phyloP scores from a whole-genome alignment of 2,329 filamentous ascomycete genomes.

The Fusarium falciforme region DNA sequence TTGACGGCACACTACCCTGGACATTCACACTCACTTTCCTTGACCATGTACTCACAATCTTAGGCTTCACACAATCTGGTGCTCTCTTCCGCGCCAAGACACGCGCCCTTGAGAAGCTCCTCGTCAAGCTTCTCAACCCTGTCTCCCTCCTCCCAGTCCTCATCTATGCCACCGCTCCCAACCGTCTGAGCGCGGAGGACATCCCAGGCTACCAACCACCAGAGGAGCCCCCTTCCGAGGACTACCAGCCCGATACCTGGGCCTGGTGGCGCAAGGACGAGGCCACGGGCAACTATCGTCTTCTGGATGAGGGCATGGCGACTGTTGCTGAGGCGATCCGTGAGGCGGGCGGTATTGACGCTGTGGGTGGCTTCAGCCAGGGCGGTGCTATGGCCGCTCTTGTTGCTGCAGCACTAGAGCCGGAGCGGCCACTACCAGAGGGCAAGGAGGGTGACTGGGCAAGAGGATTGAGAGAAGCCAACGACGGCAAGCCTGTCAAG shows the following conservation, averaged over 20 bases:
- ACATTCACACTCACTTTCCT: neutral
- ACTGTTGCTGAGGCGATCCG: slow-evolving; percentile 71
- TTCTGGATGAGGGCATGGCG: slow-evolving; percentile 75
- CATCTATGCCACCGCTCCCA: slow-evolving; percentile 77
- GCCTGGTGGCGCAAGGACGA: slow-evolving; percentile 85
- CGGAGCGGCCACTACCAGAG: slow-evolving; percentile 42
- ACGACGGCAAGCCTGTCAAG: slow-evolving; percentile 62
- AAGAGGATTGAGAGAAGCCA: slow-evolving; percentile 59
- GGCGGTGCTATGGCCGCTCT: slow-evolving; percentile 79
- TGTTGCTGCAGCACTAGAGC: slow-evolving; percentile 78
- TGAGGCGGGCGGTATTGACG: slow-evolving; percentile 77
- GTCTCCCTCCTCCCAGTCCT: slow-evolving; percentile 65
- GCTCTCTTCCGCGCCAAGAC: slow-evolving; percentile 88
- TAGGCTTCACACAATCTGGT: slow-evolving; percentile 91
- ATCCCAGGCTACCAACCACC: slow-evolving; percentile 74
- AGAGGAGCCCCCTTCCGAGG: slow-evolving; percentile 55
- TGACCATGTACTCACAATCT: slow-evolving; percentile 21
- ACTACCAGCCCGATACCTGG: slow-evolving; percentile 74
- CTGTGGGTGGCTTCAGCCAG: slow-evolving; percentile 85
- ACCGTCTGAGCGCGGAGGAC: slow-evolving; percentile 70
- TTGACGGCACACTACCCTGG: neutral
- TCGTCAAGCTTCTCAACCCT: slow-evolving; percentile 77
- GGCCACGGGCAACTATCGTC: slow-evolving; percentile 71
- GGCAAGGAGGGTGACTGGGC: slow-evolving; percentile 55
- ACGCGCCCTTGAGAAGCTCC: slow-evolving; percentile 83